phyloP scores from a whole-genome alignment of 192 early-diverging fungal species.

The Jimgerdemannia flammicorona region DNA sequence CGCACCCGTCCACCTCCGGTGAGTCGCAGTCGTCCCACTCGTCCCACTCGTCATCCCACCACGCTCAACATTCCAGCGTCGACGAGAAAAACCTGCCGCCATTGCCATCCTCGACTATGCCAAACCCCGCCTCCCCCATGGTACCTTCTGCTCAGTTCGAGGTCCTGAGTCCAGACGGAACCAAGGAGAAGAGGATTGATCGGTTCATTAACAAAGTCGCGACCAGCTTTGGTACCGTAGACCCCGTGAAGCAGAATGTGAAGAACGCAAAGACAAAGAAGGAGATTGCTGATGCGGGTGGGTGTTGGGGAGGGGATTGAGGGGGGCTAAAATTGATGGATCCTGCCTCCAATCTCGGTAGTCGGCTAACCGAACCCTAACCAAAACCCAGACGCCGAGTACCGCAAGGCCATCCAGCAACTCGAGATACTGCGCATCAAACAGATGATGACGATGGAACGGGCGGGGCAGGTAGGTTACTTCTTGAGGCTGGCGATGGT shows the following conservation, averaged over 20 bases:
- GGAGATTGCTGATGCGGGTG: constrained; percentile 31
- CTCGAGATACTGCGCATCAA: constrained; percentile 1
- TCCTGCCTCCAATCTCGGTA: no score
- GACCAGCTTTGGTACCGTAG: constrained; percentile 9
- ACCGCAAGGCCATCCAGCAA: constrained; percentile 2
- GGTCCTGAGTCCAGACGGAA: no score
- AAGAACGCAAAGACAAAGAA: constrained; percentile 35
- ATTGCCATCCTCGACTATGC: no score
- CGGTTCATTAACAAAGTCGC: constrained; percentile 26
- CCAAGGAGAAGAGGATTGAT: constrained; percentile 14
- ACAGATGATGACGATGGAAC: background rate
- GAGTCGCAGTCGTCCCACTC: no score
- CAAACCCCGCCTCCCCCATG: no score
- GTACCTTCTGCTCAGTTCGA: no score
- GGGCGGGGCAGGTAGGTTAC: background rate
- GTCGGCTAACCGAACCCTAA: background rate
- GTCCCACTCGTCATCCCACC: no score
- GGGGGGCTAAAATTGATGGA: background rate
- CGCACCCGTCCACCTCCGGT: no score
- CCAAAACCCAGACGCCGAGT: background rate
- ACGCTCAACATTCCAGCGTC: no score
- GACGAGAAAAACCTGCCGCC: no score
- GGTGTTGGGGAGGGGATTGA: background rate
- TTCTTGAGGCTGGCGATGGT: background rate
- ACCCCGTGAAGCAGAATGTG: constrained; percentile 25